Percentiles rank a stretch among this genome's conserved stretches.
These are phyloP conservation scores for Monosporascus sp. DNA, from an alignment of 2,329 filamentous ascomycete species.

Conservation along the genomic window DNA sequence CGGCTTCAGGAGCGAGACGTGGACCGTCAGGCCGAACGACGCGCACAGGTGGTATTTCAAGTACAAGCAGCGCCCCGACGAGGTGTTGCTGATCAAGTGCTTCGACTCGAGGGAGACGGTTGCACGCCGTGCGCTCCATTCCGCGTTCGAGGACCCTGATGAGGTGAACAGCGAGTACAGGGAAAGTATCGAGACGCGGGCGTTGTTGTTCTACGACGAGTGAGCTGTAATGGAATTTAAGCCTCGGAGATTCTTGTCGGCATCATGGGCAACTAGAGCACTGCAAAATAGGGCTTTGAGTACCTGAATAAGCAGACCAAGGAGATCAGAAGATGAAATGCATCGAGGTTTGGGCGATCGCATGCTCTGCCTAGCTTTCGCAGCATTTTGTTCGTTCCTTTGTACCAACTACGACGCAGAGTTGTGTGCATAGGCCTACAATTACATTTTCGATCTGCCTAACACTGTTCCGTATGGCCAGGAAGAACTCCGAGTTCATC, in stretches of 20 bases:
- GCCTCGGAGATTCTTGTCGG: no score
- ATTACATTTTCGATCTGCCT: no score
- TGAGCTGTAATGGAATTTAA: background rate
- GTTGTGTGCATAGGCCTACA: no score
- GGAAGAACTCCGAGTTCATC: background rate
- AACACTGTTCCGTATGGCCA: background rate
- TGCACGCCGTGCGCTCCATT: slow-evolving; percentile 48
- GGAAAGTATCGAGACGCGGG: slow-evolving; percentile 52
- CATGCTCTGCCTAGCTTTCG: no score
- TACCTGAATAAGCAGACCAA: no score
- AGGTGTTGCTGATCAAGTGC: slow-evolving; percentile 53
- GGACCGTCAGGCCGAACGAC: slow-evolving; percentile 32
- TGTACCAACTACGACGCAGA: no score
- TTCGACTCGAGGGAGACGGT: slow-evolving; percentile 48
- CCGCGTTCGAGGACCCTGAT: slow-evolving; percentile 46
- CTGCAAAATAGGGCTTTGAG: no score
- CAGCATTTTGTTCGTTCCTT: no score
- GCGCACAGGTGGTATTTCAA: slow-evolving; percentile 47
- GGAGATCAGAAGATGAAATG: no score
- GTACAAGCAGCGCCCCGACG: slow-evolving; percentile 40
- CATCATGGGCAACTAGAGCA: no score
- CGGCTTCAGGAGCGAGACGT: slow-evolving; percentile 29
- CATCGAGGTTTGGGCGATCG: no score
- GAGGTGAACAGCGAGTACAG: slow-evolving; percentile 33
- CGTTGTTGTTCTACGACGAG: slow-evolving; percentile 42